Percentiles rank a stretch among this genome's conserved stretches.
Evolutionary conservation across 140 eudicot species (phyloP).

Genomic region (Erigeron philadelphicus): DNA sequence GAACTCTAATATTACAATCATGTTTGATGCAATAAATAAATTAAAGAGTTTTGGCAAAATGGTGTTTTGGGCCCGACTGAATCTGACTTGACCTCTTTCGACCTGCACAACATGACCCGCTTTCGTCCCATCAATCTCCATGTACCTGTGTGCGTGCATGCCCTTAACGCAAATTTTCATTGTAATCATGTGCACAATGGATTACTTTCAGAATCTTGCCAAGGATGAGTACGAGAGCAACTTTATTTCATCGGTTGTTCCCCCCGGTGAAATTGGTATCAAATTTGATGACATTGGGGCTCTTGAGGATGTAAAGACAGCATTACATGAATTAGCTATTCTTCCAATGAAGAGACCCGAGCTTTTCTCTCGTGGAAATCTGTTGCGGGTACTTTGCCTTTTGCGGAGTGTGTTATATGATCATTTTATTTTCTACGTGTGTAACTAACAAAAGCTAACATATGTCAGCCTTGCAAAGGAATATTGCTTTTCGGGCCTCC

Average conservation of each 20-base stretch:
- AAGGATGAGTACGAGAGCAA: slow-evolving; percentile 96
- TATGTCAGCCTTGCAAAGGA: slow-evolving; percentile 96
- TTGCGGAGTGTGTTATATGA: background rate
- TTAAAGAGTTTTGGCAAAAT: background rate
- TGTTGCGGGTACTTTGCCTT: slow-evolving; percentile 63
- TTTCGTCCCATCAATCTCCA: background rate
- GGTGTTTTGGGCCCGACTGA: slow-evolving; percentile 12
- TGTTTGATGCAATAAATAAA: background rate
- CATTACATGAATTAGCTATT: slow-evolving; percentile 87
- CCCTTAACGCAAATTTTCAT: background rate
- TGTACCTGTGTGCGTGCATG: background rate
- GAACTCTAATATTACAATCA: background rate
- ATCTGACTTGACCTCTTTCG: background rate
- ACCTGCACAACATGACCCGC: slow-evolving; percentile 5
- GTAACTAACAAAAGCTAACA: background rate
- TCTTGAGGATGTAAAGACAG: slow-evolving; percentile 93
- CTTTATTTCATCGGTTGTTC: slow-evolving; percentile 94
- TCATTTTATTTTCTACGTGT: background rate
- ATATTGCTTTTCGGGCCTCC: slow-evolving; percentile 98
- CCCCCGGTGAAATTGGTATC: slow-evolving; percentile 94
- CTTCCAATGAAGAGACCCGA: slow-evolving; percentile 99
- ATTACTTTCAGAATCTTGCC: slow-evolving; percentile 67
- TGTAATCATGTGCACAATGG: slow-evolving; percentile 12
- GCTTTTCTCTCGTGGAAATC: slow-evolving; percentile 90
- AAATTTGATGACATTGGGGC: slow-evolving; percentile 97